Evolutionary conservation across 441 rosid genomes (phyloP).

Genomic region (Jatropha podagrica): DNA sequence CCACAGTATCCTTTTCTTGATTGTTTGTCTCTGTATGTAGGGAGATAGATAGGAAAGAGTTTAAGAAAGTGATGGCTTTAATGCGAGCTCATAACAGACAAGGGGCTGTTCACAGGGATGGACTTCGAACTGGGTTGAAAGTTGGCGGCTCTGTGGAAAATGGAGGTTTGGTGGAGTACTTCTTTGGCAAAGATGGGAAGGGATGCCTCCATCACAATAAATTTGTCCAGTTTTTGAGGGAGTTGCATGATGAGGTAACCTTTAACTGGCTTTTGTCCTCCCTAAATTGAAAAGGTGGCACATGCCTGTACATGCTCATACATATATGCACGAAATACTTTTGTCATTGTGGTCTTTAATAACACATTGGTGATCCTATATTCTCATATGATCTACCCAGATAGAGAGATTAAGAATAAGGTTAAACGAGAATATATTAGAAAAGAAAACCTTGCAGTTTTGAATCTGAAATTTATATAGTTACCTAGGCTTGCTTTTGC

Average conservation of each 20-base stretch:
- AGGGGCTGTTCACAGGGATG: slow-evolving; percentile 69
- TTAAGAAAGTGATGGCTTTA: slow-evolving; percentile 84
- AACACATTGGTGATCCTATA: background rate
- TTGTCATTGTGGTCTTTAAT: background rate
- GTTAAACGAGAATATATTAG: background rate
- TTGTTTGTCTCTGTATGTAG: slow-evolving; percentile 31
- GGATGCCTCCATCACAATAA: slow-evolving; percentile 60
- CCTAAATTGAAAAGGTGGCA: background rate
- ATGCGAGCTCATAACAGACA: slow-evolving; percentile 86
- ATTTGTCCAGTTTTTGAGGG: slow-evolving; percentile 69
- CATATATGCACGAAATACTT: background rate
- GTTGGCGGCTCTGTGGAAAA: slow-evolving; percentile 64
- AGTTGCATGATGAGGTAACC: slow-evolving; percentile 72
- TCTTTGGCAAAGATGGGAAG: slow-evolving; percentile 85
- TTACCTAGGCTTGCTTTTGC: background rate
- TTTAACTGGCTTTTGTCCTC: background rate
- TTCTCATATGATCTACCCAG: background rate
- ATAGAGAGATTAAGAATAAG: background rate
- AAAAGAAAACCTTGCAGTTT: background rate
- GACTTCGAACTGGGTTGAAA: slow-evolving; percentile 64
- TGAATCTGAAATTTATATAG: background rate
- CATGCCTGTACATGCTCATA: background rate
- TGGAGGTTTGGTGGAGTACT: slow-evolving; percentile 85
- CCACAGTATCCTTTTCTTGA: background rate
- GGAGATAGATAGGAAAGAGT: slow-evolving; percentile 79